Base-by-base conservation (phyloP, 306 rosid species). In the Prunus mongolica region DNA sequence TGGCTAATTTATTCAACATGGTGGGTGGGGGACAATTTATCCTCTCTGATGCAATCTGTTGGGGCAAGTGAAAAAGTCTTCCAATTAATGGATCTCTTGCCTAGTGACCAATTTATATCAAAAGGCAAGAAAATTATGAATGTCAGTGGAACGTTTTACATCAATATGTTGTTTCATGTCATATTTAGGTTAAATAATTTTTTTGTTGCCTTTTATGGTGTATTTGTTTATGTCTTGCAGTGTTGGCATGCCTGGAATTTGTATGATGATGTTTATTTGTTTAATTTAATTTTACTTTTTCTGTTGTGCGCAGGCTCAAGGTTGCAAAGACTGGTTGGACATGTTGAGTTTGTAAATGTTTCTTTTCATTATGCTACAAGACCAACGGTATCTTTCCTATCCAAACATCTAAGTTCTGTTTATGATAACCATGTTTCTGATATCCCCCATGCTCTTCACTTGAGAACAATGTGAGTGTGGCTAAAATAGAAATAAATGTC, bases 11-110 rank as follows among this genome's bases (percentile, higher is more conserved):
- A 85, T 85, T 89, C 98, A 89, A 95, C 97, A 78, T 95, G 97
- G 98, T 92, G 91, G 97, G 97, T 95, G 66, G 98, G 98, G 61
- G 97, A 95, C 87, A 90, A 89, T 83, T 38, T 95, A 79, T 95
- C 97, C 80, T 82, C 86, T 78, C 86, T 95, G 87, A 95, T 95
- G 97, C 97, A 95, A 76, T 95, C 98, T 63, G 92, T 95, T 71
- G 98, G 98, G 73, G 98, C 98, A 55, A 92, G 97, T 79, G 98
- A 95, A 84, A 95, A 95, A 80, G 98, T 95, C 67, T 95, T 95
- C 82, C 89, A 88, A 75, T 82, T 95, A 79, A 92, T 95, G 97
- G 97, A 95, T 83, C 97, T 95, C 80, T 82, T 78, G 41, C 91
- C 97, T 46, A 90, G 97, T 80, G 86, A 84, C 85, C 97, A 92